These are phyloP conservation scores for Kuraishia floccosa DNA, from an alignment of 805 yeast genomes.

Conservation along the genomic window DNA sequence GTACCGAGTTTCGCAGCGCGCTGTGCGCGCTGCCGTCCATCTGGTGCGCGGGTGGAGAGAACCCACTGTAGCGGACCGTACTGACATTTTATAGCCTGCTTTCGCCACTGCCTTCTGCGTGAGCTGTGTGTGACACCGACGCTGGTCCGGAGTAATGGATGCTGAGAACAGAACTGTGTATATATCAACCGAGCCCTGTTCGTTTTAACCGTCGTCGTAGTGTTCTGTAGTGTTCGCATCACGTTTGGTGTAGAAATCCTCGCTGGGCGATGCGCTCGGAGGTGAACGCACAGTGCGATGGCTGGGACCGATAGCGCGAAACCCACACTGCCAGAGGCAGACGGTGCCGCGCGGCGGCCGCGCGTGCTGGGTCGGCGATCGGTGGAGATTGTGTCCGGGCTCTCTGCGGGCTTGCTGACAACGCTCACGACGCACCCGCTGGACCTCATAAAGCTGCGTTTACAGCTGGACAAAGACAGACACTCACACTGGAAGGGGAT, in stretches of 20 bases:
- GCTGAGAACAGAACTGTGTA: neutral
- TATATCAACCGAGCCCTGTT: too few relatives aligned
- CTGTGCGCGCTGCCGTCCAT: too few relatives aligned
- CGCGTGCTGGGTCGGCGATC: conserved; percentile 4
- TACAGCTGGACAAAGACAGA: conserved; percentile 48
- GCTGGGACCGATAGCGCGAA: too few relatives aligned
- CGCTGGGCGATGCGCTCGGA: too few relatives aligned
- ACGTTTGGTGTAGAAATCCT: too few relatives aligned
- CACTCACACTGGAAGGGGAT: conserved; percentile 17
- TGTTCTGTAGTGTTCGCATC: too few relatives aligned
- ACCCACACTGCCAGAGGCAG: conserved; percentile 1
- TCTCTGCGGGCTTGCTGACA: conserved; percentile 71
- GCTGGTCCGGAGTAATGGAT: neutral
- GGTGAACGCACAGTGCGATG: too few relatives aligned
- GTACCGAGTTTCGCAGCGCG: too few relatives aligned
- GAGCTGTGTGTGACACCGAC: neutral
- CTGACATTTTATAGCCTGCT: conserved; percentile 1
- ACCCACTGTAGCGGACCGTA: too few relatives aligned
- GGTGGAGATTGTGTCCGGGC: conserved; percentile 54
- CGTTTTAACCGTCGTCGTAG: too few relatives aligned
- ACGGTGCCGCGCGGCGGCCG: too few relatives aligned
- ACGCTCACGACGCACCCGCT: conserved; percentile 82
- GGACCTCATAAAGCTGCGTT: conserved; percentile 72
- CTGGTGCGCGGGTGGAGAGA: too few relatives aligned
- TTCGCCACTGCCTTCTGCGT: conserved; percentile 2